These are phyloP conservation scores for Glomus cerebriforme DNA, from an alignment of 192 early-diverging fungal species.

Conservation along the genomic window DNA sequence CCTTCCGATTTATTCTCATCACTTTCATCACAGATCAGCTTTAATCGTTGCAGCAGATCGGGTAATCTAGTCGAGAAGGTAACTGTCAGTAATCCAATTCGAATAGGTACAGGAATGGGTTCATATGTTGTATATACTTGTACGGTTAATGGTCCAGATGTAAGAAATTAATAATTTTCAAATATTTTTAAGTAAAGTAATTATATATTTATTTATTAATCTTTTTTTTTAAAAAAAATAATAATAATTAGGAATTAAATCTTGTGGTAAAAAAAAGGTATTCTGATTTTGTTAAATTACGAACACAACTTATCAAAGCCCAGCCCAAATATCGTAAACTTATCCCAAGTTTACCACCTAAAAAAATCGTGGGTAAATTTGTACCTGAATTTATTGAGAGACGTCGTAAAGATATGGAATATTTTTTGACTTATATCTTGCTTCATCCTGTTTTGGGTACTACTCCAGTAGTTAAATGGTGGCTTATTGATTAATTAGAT, in stretches of 20 bases:
- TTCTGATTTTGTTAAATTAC: slow-evolving; percentile 46
- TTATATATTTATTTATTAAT: no score
- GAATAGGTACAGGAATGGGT: slow-evolving; percentile 46
- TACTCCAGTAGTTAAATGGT: slow-evolving; percentile 41
- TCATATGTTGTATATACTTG: slow-evolving; percentile 50
- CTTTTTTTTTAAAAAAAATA: background rate
- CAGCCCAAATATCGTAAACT: slow-evolving; percentile 40
- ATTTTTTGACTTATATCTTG: slow-evolving; percentile 49
- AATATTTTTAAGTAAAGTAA: no score
- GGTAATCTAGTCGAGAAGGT: slow-evolving; percentile 38
- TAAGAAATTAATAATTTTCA: background rate
- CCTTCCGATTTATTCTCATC: background rate
- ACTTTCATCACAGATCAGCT: slow-evolving; percentile 10
- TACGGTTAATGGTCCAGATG: slow-evolving; percentile 43
- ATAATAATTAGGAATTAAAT: slow-evolving; percentile 39
- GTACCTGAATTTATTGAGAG: slow-evolving; percentile 45
- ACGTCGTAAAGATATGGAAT: slow-evolving; percentile 45
- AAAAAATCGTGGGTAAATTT: slow-evolving; percentile 47
- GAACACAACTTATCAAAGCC: slow-evolving; percentile 34
- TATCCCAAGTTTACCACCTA: slow-evolving; percentile 49
- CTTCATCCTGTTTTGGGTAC: slow-evolving; percentile 45
- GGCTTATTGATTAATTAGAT: slow-evolving; percentile 32
- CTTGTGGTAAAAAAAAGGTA: slow-evolving; percentile 45
- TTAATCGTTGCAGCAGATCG: background rate
- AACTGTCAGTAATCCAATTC: slow-evolving; percentile 42